phyloP scores from a whole-genome alignment of 2,329 filamentous ascomycete genomes.

The Juglanconis oblonga region DNA sequence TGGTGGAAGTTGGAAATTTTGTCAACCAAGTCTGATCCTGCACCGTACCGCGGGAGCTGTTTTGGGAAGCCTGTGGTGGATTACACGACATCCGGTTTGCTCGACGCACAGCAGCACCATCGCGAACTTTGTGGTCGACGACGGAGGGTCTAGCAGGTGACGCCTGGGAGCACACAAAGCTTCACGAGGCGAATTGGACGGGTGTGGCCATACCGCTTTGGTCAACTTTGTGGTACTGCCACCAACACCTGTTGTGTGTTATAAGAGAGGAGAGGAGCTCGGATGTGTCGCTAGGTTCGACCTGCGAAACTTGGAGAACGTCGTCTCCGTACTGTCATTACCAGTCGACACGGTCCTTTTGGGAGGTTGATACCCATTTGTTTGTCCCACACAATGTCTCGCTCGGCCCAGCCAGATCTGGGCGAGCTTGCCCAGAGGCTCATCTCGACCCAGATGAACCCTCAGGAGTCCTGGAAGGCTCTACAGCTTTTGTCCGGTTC shows the following conservation, averaged over 20 bases:
- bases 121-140: neutral
- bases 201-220: neutral
- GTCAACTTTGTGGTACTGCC: neutral
- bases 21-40: neutral
- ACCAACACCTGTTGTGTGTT: neutral
- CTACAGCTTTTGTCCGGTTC: conserved; percentile 4
- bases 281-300: neutral
- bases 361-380: neutral
- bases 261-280: neutral
- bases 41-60: neutral
- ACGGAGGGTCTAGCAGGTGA: neutral
- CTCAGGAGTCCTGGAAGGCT: conserved; percentile 7
- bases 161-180: neutral
- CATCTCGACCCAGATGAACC: neutral
- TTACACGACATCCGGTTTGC: neutral
- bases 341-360: neutral
- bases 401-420: neutral
- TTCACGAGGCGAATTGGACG: neutral
- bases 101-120: neutral
- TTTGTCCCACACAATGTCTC: neutral
- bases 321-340: neutral
- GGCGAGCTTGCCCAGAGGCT: neutral
- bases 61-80: too few species aligned
- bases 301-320: neutral
- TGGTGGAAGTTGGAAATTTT: neutral